Evolutionary conservation across 768 basidiomycete species (phyloP).

Genomic region (Brasilioporus rufonigricans): DNA sequence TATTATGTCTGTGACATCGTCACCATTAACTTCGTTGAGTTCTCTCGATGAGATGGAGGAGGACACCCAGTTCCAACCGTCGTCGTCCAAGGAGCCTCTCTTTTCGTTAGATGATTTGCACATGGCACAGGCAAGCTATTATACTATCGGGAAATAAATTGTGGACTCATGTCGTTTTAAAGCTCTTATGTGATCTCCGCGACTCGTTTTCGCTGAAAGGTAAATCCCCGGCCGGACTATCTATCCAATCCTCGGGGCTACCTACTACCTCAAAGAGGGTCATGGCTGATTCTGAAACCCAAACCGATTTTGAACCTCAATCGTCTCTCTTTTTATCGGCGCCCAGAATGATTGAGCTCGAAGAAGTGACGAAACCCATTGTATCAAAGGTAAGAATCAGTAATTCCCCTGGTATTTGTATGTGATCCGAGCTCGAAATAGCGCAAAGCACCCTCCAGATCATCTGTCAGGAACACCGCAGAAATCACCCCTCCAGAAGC

Average conservation of each 20-base stretch:
- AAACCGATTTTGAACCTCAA: constrained; percentile 27
- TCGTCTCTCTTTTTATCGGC: not conserved
- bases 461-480: constrained; percentile 13
- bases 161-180: constrained; percentile 9
- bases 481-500: constrained; percentile 14
- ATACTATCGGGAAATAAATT: constrained; percentile 1
- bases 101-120: constrained; percentile 49
- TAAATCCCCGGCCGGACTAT: not conserved
- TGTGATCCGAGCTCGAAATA: constrained; percentile 13
- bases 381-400: constrained; percentile 19
- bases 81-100: constrained; percentile 23
- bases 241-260: not conserved
- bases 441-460: constrained; percentile 30
- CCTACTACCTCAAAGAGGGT: constrained; percentile 7
- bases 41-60: constrained; percentile 62
- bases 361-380: constrained; percentile 18
- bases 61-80: constrained; percentile 22
- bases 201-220: constrained; percentile 16
- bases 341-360: constrained; percentile 17
- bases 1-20: constrained; percentile 55
- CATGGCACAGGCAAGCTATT: constrained; percentile 53
- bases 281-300: constrained; percentile 24
- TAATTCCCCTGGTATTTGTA: not conserved
- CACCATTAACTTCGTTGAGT: constrained; percentile 72
- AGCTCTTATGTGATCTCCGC: constrained; percentile 43